Evolutionary conservation across 805 yeast species (phyloP).

Genomic region (Barnettozyma populi): DNA sequence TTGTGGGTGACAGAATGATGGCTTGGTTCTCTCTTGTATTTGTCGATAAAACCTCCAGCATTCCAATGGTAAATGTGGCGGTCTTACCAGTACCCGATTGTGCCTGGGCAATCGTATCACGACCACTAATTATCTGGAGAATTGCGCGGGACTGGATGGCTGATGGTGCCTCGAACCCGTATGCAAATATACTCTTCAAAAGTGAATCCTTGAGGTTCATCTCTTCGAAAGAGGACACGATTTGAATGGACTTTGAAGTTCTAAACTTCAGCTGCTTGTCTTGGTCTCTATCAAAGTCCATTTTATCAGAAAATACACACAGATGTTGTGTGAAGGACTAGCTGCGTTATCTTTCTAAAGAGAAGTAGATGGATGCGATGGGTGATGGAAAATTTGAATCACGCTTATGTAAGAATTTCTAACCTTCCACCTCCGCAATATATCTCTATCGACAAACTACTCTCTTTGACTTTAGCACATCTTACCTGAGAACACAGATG

Average conservation of each 20-base stretch:
- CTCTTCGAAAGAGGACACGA: slow-evolving; percentile 68
- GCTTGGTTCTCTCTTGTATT: slow-evolving; percentile 78
- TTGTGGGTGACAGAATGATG: slow-evolving; percentile 86
- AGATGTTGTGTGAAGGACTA: not conserved
- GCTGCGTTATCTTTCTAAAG: not conserved
- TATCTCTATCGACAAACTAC: not conserved
- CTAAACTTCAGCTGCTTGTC: slow-evolving; percentile 59
- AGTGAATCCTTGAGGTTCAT: slow-evolving; percentile 65
- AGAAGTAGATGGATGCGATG: not conserved
- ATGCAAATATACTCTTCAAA: slow-evolving; percentile 66
- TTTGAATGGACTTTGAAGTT: slow-evolving; percentile 47
- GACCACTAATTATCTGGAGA: slow-evolving; percentile 87
- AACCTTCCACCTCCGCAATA: too few relatives aligned
- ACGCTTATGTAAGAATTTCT: not conserved
- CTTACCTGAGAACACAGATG: not conserved
- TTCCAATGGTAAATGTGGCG: slow-evolving; percentile 94
- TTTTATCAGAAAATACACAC: slow-evolving; percentile 13
- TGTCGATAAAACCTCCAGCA: slow-evolving; percentile 80
- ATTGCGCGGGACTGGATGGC: slow-evolving; percentile 98
- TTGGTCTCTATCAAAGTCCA: slow-evolving; percentile 57
- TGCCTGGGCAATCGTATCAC: slow-evolving; percentile 97
- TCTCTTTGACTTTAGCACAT: not conserved
- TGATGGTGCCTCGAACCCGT: slow-evolving; percentile 95
- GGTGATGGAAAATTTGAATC: not conserved
- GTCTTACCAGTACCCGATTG: slow-evolving; percentile 99